Base-by-base conservation (phyloP, 2,329 filamentous ascomycete genomes). In the Metarhizium album region DNA sequence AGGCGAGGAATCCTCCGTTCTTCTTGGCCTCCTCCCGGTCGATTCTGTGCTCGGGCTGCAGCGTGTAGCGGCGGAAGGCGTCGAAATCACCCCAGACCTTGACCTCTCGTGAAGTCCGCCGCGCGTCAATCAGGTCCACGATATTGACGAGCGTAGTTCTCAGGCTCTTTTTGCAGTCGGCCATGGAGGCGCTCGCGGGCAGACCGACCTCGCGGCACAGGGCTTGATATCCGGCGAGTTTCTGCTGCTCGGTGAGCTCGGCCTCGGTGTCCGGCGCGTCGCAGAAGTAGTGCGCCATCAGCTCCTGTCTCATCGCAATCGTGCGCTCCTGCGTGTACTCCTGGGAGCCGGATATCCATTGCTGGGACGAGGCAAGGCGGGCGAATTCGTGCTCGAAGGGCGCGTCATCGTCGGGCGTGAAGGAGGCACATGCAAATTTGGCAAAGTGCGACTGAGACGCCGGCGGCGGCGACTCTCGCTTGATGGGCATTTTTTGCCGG, bases 391-490 rank as follows among this genome's bases (percentile, higher is more conserved):
- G 7, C 42, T 65, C 60, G 33, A 67, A 66, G 0, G 61, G 54
- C 16, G 63, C 60, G 43, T 45, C 51, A 18, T 59, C 55, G 52
- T 64, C 48, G 43, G 63, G 60, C 2, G 50, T 56, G 53, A 66
- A 66, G 54, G n/a, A n/a, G n/a, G n/a, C n/a, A n/a, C 60, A 50
- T 31, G 56, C 48, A 45, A 62, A 67, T 24, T 59, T 60, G 45
- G 56, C 53, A 20, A 67, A 67, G 56, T 65, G 62, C 23, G 62
- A 64, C 54, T 65, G 62, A 16, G 60, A 64, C 31, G 57, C 42
- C 5, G 53, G 56, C 2, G 56, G 57, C 20, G 47, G 52, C n/a
- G n/a, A 18, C 18, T 40, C 37, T 22, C 3, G 9, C 11, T 40
- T 40, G 37, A 20, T 16, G 6, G 37, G n/a, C 37, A 40, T 40